Percentiles rank a stretch among this genome's conserved stretches.
Conservation (phyloP, 148 eudicot species). For the Fagopyrum tataricum region DNA sequence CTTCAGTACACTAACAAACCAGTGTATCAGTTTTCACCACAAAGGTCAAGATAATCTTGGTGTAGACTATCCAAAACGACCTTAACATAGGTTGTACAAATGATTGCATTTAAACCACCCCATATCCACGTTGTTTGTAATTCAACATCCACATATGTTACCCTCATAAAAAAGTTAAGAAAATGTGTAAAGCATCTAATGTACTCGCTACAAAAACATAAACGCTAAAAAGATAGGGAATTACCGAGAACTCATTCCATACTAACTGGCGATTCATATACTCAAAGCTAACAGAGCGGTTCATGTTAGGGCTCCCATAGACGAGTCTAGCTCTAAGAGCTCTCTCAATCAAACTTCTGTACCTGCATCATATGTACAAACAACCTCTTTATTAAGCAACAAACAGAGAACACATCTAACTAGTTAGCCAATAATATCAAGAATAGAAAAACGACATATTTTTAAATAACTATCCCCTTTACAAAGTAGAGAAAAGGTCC, state of each 20-base stretch:
- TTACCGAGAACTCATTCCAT: slow-evolving; percentile 99
- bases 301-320: slow-evolving; percentile 92
- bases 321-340: slow-evolving; percentile 86
- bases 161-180: background rate
- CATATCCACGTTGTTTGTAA: background rate
- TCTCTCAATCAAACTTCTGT: slow-evolving; percentile 87
- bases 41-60: background rate
- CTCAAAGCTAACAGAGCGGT: slow-evolving; percentile 95
- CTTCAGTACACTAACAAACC: background rate
- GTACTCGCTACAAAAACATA: background rate
- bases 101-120: background rate
- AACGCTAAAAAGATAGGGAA: slow-evolving; percentile 9
- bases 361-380: slow-evolving; percentile 41
- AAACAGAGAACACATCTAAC: background rate
- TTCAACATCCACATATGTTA: background rate
- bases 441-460: background rate
- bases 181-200: background rate
- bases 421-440: background rate
- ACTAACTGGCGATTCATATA: slow-evolving; percentile 99
- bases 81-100: background rate
- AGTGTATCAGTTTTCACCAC: background rate
- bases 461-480: background rate
- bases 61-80: background rate
- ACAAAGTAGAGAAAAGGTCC: background rate
- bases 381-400: background rate